These are phyloP conservation scores for Diaporthe citriasiana DNA, from an alignment of 2,329 filamentous ascomycete species.

Conservation along the genomic window DNA sequence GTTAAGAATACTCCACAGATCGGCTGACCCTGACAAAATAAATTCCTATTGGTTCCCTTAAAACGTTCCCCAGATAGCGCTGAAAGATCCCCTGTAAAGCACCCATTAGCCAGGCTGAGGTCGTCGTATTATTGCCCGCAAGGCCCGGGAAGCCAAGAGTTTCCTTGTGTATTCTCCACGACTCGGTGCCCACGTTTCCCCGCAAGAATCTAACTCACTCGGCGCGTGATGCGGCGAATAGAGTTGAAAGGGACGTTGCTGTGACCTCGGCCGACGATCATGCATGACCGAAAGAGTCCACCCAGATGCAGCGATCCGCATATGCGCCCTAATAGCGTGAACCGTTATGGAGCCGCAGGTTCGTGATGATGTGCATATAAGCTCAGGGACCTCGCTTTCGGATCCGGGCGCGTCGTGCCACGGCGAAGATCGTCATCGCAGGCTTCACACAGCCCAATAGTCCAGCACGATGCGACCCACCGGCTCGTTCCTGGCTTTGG, in stretches of 20 bases:
- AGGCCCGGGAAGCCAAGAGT: constrained; percentile 11
- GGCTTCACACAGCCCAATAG: neutral
- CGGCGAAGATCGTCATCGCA: neutral
- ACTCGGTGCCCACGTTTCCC: constrained; percentile 16
- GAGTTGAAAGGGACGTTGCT: neutral
- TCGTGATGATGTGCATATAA: constrained; percentile 15
- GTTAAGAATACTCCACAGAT: constrained; percentile 3
- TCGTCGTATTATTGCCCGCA: neutral
- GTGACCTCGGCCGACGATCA: constrained; percentile 17
- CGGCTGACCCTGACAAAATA: neutral
- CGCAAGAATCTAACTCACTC: constrained; percentile 11
- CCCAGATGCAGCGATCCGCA: constrained; percentile 24
- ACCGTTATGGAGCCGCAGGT: constrained; percentile 3
- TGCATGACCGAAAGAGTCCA: constrained; percentile 21
- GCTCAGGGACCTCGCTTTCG: neutral
- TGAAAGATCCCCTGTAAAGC: neutral
- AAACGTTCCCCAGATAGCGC: neutral
- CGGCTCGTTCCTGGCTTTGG: constrained; percentile 20
- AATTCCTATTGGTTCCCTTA: constrained; percentile 7
- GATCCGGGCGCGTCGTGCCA: neutral
- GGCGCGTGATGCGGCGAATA: constrained; percentile 25
- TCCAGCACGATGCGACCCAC: constrained; percentile 9
- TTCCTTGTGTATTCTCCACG: constrained; percentile 22
- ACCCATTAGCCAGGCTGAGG: neutral
- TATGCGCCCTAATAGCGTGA: constrained; percentile 28